These are phyloP conservation scores for Cladorrhinum samala DNA, from an alignment of 495 filamentous ascomycete species.

Conservation along the genomic window DNA sequence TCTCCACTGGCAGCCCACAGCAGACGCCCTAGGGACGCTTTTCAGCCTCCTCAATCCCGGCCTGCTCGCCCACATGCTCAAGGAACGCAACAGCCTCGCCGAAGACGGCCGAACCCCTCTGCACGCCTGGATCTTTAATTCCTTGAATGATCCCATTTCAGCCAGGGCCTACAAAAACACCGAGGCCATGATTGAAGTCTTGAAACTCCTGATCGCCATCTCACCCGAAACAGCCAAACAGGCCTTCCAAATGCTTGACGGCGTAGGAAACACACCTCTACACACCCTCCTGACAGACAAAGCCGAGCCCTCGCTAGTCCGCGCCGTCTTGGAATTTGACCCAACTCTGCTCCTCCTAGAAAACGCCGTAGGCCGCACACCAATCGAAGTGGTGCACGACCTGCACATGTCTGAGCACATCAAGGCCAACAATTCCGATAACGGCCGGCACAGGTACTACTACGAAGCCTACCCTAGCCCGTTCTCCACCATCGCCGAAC, in stretches of 20 bases:
- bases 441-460: background rate
- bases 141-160: background rate
- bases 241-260: conserved; percentile 58
- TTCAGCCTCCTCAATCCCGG: conserved; percentile 49
- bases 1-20: conserved; percentile 28
- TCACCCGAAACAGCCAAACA: conserved; percentile 32
- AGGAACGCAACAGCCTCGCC: conserved; percentile 31
- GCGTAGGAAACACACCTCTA: conserved; percentile 58
- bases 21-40: conserved; percentile 33
- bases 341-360: conserved; percentile 58
- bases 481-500: no score
- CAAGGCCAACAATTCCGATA: background rate
- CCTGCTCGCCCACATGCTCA: conserved; percentile 33
- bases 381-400: conserved; percentile 57
- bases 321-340: conserved; percentile 47
- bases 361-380: conserved; percentile 64
- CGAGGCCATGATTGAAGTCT: conserved; percentile 19
- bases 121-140: conserved; percentile 29
- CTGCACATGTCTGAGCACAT: conserved; percentile 32
- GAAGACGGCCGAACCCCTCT: conserved; percentile 34
- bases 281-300: conserved; percentile 48
- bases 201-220: conserved; percentile 44
- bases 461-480: background rate
- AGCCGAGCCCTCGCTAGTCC: conserved; percentile 29
- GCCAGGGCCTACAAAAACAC: background rate